Base-by-base conservation (phyloP, 2,329 filamentous ascomycete genomes). In the Penicillium brevicompactum region DNA sequence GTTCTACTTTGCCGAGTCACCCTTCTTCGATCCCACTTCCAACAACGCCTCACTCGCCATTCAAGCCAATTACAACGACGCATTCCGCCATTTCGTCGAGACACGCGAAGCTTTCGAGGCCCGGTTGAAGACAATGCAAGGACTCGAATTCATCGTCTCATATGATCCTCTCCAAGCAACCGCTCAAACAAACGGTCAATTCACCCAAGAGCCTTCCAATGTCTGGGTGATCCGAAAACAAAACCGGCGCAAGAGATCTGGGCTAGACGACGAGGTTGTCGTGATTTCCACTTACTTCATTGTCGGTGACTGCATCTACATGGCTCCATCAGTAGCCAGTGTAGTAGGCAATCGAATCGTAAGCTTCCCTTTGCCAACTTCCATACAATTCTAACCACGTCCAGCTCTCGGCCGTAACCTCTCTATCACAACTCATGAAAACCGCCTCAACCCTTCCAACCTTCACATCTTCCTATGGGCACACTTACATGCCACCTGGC, bases 141-240 rank as follows among this genome's bases (percentile, higher is more conserved):
- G 85, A 11, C 60, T 83, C 6, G 84, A 87, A 62, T 88, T 84
- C 65, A 76, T 87, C 51, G 81, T 87, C 24, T 78, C 78, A 2
- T 80, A 80, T 48, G 84, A 85, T 60, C 84, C 85, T 1, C 71
- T 84, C 61, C 75, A 78, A 59, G 73, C 78, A 22, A 71, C 75
- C 0, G 74, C 75, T 40, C 73, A 75, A 53, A 65, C 73, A 2
- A 73, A 76, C 11, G 70, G 71, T 6, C 69, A 74, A 13, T 72
- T 75, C 46, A 71, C 71, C 18, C 70, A 78, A 70, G 61, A 83
- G 68, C 61, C 80, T 70, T 71, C 77, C 44, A 77, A 78, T 55
- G 74, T 86, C 34, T 88, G 83, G 81, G 79, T 86, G 2, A 82
- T 87, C 50, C 79, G 84, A 58, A 86, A 85, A 62, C 84, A 87